phyloP scores from a whole-genome alignment of 2,329 filamentous ascomycete genomes.

The Apiospora arundinis region DNA sequence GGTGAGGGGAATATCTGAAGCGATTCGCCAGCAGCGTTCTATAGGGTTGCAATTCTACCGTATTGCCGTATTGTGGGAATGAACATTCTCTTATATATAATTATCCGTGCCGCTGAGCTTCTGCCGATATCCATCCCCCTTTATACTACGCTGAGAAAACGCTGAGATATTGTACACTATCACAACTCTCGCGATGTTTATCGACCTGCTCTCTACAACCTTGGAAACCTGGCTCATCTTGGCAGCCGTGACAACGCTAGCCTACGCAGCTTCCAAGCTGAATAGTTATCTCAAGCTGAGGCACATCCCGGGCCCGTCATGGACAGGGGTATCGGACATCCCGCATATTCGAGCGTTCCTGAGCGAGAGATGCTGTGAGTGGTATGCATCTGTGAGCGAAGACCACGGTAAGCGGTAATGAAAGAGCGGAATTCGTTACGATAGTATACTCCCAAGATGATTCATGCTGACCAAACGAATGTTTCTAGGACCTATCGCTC shows the following conservation, averaged over 20 bases:
- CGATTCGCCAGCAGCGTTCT: not conserved
- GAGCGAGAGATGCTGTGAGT: constrained; percentile 13
- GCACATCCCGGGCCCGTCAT: not conserved
- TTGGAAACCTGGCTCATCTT: not conserved
- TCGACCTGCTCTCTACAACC: not conserved
- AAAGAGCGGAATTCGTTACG: not conserved
- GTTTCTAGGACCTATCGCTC: not conserved
- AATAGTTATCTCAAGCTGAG: not conserved
- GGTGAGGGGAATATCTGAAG: not conserved
- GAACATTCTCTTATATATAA: not conserved
- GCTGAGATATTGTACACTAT: not conserved
- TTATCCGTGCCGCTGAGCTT: not conserved
- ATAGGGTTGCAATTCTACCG: not conserved
- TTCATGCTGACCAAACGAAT: not conserved
- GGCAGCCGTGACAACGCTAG: not conserved
- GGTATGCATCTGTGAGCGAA: not conserved
- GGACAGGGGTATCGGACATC: not conserved
- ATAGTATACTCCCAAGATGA: too few relatives aligned
- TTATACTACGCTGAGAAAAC: not conserved
- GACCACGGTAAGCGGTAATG: not conserved
- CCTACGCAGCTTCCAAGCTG: not conserved
- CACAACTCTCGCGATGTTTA: not conserved
- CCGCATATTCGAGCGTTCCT: not conserved
- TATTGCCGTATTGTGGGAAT: not conserved
- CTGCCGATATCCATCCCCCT: too few relatives aligned